These are phyloP conservation scores for Didymella pinodella DNA, from an alignment of 2,329 filamentous ascomycete genomes.

Conservation along the genomic window DNA sequence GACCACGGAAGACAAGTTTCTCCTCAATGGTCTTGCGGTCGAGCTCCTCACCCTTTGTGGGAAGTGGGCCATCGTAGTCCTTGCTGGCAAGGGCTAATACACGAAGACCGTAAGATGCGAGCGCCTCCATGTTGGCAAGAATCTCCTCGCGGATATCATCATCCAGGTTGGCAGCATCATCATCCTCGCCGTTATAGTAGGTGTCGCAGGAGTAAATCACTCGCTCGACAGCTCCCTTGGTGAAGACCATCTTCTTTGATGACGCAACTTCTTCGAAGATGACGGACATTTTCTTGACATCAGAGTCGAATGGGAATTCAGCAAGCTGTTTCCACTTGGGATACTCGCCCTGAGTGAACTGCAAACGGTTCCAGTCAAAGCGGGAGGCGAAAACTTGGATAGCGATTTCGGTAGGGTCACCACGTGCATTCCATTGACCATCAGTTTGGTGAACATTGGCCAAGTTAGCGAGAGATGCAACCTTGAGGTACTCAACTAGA, in stretches of 20 bases:
- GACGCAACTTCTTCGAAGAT: constrained; percentile 60
- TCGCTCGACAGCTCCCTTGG: constrained; percentile 73
- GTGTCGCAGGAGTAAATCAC: constrained; percentile 59
- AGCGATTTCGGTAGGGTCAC: constrained; percentile 69
- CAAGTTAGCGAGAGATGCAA: constrained; percentile 57
- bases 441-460: constrained; percentile 58
- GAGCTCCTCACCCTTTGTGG: constrained; percentile 54
- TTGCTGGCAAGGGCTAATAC: constrained; percentile 71
- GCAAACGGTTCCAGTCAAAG: constrained; percentile 66
- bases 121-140: constrained; percentile 71
- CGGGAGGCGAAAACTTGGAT: constrained; percentile 76
- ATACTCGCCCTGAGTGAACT: constrained; percentile 49
- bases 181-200: constrained; percentile 63
- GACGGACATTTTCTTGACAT: constrained; percentile 78
- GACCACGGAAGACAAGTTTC: constrained; percentile 74
- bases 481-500: constrained; percentile 45
- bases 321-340: constrained; percentile 54
- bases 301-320: constrained; percentile 77
- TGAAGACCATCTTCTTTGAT: constrained; percentile 60
- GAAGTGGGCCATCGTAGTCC: constrained; percentile 50
- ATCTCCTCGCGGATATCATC: constrained; percentile 64
- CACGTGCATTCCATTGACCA: constrained; percentile 46
- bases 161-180: constrained; percentile 52
- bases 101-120: constrained; percentile 71
- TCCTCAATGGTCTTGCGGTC: constrained; percentile 70